Conservation (phyloP, 2,329 filamentous ascomycete species). For the Sporothrix dimorphospora region DNA sequence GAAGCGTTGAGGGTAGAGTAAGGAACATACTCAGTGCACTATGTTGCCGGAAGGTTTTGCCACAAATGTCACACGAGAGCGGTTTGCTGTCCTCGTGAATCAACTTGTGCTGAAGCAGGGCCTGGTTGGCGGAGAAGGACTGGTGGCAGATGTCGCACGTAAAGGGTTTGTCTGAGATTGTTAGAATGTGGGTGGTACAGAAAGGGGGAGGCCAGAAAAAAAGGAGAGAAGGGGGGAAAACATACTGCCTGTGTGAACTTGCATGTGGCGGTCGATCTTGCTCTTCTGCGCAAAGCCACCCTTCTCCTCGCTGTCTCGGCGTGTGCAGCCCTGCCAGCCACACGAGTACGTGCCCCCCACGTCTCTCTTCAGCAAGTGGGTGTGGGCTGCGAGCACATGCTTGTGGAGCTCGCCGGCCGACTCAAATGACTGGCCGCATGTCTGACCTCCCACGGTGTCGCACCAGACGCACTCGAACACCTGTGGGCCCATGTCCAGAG, state of each 20-base stretch:
- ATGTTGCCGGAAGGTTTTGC: constrained; percentile 66
- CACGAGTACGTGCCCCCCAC: constrained; percentile 54
- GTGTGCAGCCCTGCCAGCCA: constrained; percentile 59
- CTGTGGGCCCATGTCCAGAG: neutral
- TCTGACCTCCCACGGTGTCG: constrained; percentile 32
- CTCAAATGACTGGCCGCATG: constrained; percentile 44
- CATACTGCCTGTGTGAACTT: constrained; percentile 67
- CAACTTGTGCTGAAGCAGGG: constrained; percentile 67
- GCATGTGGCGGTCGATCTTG: constrained; percentile 67
- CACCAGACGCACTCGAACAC: constrained; percentile 40
- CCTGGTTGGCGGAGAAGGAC: constrained; percentile 67
- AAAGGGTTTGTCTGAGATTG: constrained; percentile 59
- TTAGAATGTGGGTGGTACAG: neutral
- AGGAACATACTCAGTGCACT: constrained; percentile 63
- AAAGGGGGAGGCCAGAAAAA: neutral
- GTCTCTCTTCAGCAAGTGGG: constrained; percentile 50
- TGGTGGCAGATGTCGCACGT: constrained; percentile 59
- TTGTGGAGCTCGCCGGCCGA: constrained; percentile 56
- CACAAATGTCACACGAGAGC: constrained; percentile 60
- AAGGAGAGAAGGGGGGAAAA: constrained; percentile 29
- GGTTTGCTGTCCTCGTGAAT: constrained; percentile 69
- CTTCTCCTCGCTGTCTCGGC: constrained; percentile 46
- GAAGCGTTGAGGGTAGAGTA: neutral
- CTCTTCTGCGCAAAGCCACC: constrained; percentile 61
- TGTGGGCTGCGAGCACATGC: constrained; percentile 57